These are phyloP conservation scores for Ocimum tenuiflorum DNA, from an alignment of 257 asterid genomes.

Conservation along the genomic window DNA sequence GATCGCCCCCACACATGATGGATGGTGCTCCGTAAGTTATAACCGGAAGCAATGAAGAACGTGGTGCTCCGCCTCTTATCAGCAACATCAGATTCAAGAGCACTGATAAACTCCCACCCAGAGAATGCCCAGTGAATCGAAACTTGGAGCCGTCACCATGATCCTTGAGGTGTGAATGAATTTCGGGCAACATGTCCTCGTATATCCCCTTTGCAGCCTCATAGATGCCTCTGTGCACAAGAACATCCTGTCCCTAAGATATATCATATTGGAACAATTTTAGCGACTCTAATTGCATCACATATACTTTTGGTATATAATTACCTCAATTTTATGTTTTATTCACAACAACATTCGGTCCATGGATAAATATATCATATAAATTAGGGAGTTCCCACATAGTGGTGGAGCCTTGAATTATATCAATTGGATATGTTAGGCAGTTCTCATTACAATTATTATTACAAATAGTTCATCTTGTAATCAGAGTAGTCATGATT, in stretches of 20 bases:
- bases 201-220: constrained; percentile 98
- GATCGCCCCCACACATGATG: constrained; percentile 92
- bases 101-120: constrained; percentile 88
- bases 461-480: no score
- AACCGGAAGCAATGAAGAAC: constrained; percentile 70
- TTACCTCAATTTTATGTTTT: no score
- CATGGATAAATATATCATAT: no score
- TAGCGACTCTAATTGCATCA: no score
- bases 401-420: no score
- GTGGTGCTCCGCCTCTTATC: constrained; percentile 62
- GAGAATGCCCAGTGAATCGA: constrained; percentile 90
- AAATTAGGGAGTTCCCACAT: no score
- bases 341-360: no score
- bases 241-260: constrained; percentile 75
- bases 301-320: no score
- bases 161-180: constrained; percentile 47
- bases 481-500: no score
- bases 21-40: constrained; percentile 83
- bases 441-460: no score
- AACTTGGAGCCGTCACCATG: constrained; percentile 51
- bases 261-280: no score
- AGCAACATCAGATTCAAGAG: constrained; percentile 77
- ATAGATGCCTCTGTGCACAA: constrained; percentile 89
- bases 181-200: constrained; percentile 76
- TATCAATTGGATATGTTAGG: no score